These are phyloP conservation scores for Galerina marginata DNA, from an alignment of 768 basidiomycete genomes.

Conservation along the genomic window DNA sequence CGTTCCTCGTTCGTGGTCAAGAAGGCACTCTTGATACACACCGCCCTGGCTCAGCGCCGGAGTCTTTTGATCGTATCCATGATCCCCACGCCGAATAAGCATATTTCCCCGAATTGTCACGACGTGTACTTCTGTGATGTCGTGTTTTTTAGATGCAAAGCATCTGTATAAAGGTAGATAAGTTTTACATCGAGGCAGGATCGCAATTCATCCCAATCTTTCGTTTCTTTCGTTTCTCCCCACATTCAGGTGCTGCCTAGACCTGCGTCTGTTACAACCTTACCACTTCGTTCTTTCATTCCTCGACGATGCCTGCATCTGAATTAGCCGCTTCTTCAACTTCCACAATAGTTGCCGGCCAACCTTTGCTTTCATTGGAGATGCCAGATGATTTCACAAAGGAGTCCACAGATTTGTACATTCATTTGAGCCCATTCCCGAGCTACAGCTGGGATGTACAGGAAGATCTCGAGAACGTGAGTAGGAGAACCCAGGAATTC, in stretches of 20 bases:
- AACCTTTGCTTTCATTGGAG: conserved; percentile 19
- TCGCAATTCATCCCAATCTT: not conserved
- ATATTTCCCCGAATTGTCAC: too few species aligned
- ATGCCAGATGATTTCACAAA: conserved; percentile 16
- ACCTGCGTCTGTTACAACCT: conserved; percentile 4
- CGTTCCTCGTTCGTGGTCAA: too few species aligned
- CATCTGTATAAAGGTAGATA: too few species aligned
- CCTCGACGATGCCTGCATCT: conserved; percentile 14
- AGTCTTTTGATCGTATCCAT: conserved; percentile 3
- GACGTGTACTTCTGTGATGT: too few species aligned
- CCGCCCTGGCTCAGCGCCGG: too few species aligned
- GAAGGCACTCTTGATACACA: too few species aligned
- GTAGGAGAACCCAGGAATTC: not conserved
- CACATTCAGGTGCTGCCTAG: not conserved
- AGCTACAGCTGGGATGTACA: conserved; percentile 20
- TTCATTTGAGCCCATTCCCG: conserved; percentile 21
- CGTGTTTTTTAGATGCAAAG: too few species aligned
- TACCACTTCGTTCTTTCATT: conserved; percentile 9
- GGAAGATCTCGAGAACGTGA: conserved; percentile 22
- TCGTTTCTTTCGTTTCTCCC: not conserved
- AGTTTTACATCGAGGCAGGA: not conserved
- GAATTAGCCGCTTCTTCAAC: conserved; percentile 15
- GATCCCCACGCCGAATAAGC: not conserved
- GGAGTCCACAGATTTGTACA: conserved; percentile 16
- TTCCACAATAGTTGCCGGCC: conserved; percentile 21